phyloP scores from a whole-genome alignment of 108 stramenopile species.

The Nannochloropsis salina region DNA sequence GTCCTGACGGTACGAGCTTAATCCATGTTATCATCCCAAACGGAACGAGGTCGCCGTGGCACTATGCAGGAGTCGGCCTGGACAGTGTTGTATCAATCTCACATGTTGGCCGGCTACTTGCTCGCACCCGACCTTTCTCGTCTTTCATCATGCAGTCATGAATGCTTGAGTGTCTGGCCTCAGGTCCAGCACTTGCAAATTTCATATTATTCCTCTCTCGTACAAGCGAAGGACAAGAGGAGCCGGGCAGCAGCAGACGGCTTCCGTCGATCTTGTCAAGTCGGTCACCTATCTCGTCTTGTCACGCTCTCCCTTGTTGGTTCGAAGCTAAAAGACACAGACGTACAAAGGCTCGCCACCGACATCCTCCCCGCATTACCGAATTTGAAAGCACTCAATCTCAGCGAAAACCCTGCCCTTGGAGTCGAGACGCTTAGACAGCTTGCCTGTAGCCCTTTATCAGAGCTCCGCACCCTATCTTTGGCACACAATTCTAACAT shows the following conservation, averaged over 20 bases:
- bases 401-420: neutral
- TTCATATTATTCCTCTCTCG: no score
- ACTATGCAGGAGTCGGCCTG: neutral
- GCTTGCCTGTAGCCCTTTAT: neutral
- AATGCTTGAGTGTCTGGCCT: neutral
- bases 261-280: neutral
- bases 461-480: neutral
- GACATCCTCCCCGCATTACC: neutral
- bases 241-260: constrained; percentile 6
- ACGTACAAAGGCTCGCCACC: neutral
- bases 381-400: neutral
- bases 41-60: no score
- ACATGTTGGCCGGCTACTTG: neutral
- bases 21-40: no score
- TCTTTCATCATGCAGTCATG: neutral
- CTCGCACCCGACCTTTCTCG: neutral
- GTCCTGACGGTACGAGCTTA: no score
- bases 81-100: constrained; percentile 1
- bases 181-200: neutral
- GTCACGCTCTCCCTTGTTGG: neutral
- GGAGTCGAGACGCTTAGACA: neutral
- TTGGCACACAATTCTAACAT: neutral
- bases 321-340: neutral
- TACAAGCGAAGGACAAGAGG: neutral
- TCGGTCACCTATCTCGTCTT: neutral